A percentile compares a stretch with the other conserved stretches of the same genome.
phyloP scores from a whole-genome alignment of 2,329 filamentous ascomycete species.

The Alternaria triticina region DNA sequence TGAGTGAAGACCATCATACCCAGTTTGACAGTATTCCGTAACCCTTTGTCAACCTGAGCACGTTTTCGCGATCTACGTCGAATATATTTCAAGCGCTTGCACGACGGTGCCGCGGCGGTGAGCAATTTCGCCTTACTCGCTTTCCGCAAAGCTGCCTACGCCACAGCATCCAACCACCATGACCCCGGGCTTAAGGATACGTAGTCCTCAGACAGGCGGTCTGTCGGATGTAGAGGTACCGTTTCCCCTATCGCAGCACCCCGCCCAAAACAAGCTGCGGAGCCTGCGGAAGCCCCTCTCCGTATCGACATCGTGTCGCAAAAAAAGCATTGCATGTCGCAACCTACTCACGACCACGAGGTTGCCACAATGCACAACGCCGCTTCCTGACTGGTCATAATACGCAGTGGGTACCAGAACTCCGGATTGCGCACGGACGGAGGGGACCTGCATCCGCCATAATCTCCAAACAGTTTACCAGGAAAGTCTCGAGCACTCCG shows the following conservation, averaged over 20 bases:
- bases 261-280: conserved; percentile 26
- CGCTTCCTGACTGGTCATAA: conserved; percentile 16
- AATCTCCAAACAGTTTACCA: conserved; percentile 5
- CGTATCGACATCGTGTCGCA: conserved; percentile 16
- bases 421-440: conserved; percentile 17
- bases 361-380: conserved; percentile 18
- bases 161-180: conserved; percentile 13
- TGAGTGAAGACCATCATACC: conserved; percentile 4
- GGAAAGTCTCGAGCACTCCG: not conserved
- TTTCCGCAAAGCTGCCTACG: conserved; percentile 2
- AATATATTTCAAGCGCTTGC: conserved; percentile 10
- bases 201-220: conserved; percentile 22
- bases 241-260: conserved; percentile 22
- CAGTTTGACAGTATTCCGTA: not conserved
- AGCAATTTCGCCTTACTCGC: conserved; percentile 14
- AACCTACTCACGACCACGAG: conserved; percentile 21
- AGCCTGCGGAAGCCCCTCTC: conserved; percentile 28
- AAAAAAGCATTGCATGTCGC: conserved; percentile 13
- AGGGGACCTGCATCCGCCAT: conserved; percentile 27
- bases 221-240: conserved; percentile 29
- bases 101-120: conserved; percentile 19
- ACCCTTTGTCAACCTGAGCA: not conserved
- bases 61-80: conserved; percentile 1
- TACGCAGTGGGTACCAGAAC: conserved; percentile 3
- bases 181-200: conserved; percentile 10